Conservation (phyloP, 2,329 filamentous ascomycete species). For the Claviceps cyperi region DNA sequence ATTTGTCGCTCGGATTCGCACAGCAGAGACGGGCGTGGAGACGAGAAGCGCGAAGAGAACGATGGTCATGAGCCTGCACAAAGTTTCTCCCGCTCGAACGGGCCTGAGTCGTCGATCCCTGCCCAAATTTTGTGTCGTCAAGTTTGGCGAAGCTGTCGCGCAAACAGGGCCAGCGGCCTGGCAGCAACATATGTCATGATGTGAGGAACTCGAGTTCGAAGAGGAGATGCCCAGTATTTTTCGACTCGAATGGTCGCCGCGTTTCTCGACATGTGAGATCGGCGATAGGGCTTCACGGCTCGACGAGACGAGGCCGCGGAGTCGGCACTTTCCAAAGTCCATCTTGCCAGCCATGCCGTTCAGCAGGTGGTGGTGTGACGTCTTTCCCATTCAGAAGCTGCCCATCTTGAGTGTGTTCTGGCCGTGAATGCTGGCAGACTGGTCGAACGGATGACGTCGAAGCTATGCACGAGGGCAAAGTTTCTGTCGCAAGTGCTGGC, state of each 20-base stretch:
- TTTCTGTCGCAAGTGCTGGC: neutral
- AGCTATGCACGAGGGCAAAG: neutral
- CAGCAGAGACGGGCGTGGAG: slow-evolving; percentile 38
- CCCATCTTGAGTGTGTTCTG: slow-evolving; percentile 9
- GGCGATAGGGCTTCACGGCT: neutral
- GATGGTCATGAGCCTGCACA: slow-evolving; percentile 16
- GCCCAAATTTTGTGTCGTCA: neutral
- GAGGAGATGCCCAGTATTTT: neutral
- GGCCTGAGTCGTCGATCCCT: neutral
- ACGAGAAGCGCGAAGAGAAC: slow-evolving; percentile 25
- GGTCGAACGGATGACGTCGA: neutral
- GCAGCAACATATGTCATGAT: neutral
- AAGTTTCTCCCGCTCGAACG: neutral
- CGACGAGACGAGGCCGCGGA: neutral
- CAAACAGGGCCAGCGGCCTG: neutral
- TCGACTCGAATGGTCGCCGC: neutral
- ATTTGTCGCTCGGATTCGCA: slow-evolving; percentile 66
- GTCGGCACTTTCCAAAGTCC: neutral
- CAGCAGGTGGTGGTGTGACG: slow-evolving; percentile 5
- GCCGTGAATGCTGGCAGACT: neutral
- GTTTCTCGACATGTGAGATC: neutral
- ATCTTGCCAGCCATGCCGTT: slow-evolving; percentile 7
- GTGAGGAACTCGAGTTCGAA: neutral
- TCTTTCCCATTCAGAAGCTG: slow-evolving; percentile 10
- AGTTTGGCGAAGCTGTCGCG: neutral